These are phyloP conservation scores for Termitomyces sp. DNA, from an alignment of 768 basidiomycete genomes.

Conservation along the genomic window DNA sequence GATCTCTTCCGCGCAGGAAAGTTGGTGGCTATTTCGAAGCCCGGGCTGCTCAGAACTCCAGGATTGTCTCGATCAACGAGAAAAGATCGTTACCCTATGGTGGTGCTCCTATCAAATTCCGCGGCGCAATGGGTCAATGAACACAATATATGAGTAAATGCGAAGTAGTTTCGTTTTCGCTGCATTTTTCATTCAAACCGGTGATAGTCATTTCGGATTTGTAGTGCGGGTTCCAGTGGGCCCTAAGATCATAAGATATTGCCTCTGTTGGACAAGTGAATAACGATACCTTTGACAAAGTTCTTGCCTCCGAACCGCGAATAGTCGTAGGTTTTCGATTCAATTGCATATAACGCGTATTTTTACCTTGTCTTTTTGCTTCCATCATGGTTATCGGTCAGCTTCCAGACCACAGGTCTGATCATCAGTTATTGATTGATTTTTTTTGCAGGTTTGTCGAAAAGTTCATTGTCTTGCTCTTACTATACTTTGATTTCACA, in stretches of 20 bases:
- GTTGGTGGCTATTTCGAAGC: constrained; percentile 36
- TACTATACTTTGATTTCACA: background rate
- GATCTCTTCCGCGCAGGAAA: constrained; percentile 53
- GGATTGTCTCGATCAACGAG: constrained; percentile 41
- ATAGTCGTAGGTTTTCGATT: background rate
- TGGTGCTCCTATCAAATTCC: constrained; percentile 46
- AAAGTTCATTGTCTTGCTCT: background rate
- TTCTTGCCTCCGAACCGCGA: no score
- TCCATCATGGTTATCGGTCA: background rate
- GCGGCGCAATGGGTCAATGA: constrained; percentile 57
- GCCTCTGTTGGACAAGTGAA: background rate
- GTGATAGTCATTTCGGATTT: background rate
- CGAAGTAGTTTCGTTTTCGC: constrained; percentile 23
- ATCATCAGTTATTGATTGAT: no score
- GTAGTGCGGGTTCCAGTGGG: background rate
- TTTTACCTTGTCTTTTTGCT: background rate
- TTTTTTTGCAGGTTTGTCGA: no score
- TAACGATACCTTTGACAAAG: background rate
- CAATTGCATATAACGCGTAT: background rate
- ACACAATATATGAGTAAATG: constrained; percentile 52
- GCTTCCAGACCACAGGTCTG: no score
- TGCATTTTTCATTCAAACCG: background rate
- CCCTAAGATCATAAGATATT: background rate
- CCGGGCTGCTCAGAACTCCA: constrained; percentile 42
- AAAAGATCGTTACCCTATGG: constrained; percentile 52